phyloP scores from a whole-genome alignment of 31 red algal species.

The Asparagopsis taxiformis region DNA sequence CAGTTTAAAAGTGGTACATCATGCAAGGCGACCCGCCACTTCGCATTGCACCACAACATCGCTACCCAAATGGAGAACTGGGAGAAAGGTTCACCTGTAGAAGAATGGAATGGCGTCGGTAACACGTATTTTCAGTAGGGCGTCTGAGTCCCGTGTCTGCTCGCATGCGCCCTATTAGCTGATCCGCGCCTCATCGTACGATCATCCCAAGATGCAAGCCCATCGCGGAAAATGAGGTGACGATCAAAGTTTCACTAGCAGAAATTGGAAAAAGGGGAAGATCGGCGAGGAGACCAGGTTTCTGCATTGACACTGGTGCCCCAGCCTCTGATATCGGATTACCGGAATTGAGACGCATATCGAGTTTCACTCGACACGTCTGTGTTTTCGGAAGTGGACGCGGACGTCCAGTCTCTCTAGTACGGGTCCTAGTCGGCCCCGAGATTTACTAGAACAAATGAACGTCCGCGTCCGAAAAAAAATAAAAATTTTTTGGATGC shows the following conservation, averaged over 20 bases:
- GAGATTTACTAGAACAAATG: too few species aligned
- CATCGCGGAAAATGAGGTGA: not conserved
- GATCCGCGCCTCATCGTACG: not conserved
- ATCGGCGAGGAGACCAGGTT: not conserved
- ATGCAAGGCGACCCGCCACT: too few species aligned
- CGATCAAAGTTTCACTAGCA: not conserved
- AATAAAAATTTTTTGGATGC: too few species aligned
- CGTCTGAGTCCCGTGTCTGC: not conserved
- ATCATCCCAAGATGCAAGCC: not conserved
- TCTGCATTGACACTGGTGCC: conserved; percentile 33
- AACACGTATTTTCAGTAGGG: not conserved
- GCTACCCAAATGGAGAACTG: not conserved
- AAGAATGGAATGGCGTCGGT: not conserved
- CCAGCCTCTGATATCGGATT: conserved; percentile 29
- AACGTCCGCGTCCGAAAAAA: too few species aligned
- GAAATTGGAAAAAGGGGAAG: not conserved
- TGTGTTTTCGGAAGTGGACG: too few species aligned
- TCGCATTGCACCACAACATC: too few species aligned
- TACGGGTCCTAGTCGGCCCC: too few species aligned
- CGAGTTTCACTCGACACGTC: not conserved
- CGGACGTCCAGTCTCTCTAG: too few species aligned
- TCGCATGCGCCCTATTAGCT: not conserved
- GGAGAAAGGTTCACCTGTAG: not conserved
- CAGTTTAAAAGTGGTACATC: too few species aligned
- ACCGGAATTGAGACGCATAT: conserved; percentile 14